Evolutionary conservation across 257 asterid genomes (phyloP), one percentile per base, ranked within the genome.

Genomic region (Ligustrum vulgare): DNA sequence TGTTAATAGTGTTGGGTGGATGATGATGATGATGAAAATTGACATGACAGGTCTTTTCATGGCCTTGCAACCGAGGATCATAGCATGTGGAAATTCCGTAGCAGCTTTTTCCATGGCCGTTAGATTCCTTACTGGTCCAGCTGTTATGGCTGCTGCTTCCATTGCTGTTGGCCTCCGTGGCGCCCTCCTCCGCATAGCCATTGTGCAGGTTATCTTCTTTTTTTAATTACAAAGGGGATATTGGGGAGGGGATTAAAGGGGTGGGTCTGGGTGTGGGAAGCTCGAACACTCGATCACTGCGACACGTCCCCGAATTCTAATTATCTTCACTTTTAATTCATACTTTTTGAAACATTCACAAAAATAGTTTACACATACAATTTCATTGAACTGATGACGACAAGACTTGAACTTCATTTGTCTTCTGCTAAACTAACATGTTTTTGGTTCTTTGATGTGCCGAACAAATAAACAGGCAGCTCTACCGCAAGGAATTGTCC

Each of bases 61-160:
- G 98, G 98, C 97, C 60, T 87, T 94, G 87, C 98, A 94, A 83
- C 98, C 98, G 76, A 85, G 90, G 89, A 94, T 94, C 54, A 94
- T 94, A 84, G 97, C 98, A 87, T 92, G 98, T 91, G 98, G 98
- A 74, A 94, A 94, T 77, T 82, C 90, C 6, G 82, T 91, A 35
- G 98, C 98, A 81, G 75, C 95, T 72, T 91, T 92, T 86, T 75
- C 98, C 0, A 92, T 92, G 98, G 95, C 96, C 75, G 98, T 94
- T 80, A 94, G 98, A 92, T 94, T 94, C 93, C 95, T 94, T 86
- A 85, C 96, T 18, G 98, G 98, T 43, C 98, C 98, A 81, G 98
- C 98, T 87, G 96, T 94, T 82, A 94, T 94, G 98, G 98, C 97
- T 49, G 97, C 95, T 77, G 92, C 98, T 82, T 94, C 98, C 87